Percentiles rank a stretch among this genome's conserved stretches.
Evolutionary conservation across 441 rosid species (phyloP).

Genomic region (Populus hybrid): DNA sequence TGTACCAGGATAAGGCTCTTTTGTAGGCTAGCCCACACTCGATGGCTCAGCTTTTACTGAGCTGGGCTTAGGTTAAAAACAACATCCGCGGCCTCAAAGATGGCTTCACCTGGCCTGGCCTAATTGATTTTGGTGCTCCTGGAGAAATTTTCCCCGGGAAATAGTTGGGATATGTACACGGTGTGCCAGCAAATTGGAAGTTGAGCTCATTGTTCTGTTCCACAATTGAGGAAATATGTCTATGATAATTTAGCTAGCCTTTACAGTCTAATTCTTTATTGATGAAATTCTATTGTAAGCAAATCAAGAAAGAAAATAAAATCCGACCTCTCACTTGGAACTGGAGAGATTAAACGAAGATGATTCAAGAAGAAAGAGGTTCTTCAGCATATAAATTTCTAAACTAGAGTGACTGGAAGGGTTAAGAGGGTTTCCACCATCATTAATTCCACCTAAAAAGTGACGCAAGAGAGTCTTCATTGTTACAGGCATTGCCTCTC

Average conservation of each 20-base stretch:
- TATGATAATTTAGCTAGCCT: neutral
- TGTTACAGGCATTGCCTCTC: neutral
- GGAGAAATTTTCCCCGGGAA: neutral
- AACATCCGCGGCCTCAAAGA: neutral
- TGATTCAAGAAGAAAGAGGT: neutral
- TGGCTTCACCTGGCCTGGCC: neutral
- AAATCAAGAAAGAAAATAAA: too few relatives aligned
- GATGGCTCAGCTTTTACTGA: neutral
- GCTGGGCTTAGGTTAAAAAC: neutral
- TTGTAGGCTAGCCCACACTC: neutral
- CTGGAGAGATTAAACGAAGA: neutral
- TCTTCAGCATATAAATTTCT: neutral
- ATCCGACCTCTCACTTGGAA: too few relatives aligned
- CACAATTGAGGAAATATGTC: neutral
- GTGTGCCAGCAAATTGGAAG: too few relatives aligned
- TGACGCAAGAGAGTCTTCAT: neutral
- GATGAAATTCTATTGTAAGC: too few relatives aligned
- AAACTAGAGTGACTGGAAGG: neutral
- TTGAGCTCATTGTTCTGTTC: neutral
- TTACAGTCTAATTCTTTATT: neutral
- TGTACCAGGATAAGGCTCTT: neutral
- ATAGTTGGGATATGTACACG: too few relatives aligned
- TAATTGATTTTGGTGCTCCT: neutral
- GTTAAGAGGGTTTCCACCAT: neutral
- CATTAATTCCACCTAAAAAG: neutral